Base-by-base conservation (phyloP, 306 rosid genomes). In the Spatholobus suberectus region DNA sequence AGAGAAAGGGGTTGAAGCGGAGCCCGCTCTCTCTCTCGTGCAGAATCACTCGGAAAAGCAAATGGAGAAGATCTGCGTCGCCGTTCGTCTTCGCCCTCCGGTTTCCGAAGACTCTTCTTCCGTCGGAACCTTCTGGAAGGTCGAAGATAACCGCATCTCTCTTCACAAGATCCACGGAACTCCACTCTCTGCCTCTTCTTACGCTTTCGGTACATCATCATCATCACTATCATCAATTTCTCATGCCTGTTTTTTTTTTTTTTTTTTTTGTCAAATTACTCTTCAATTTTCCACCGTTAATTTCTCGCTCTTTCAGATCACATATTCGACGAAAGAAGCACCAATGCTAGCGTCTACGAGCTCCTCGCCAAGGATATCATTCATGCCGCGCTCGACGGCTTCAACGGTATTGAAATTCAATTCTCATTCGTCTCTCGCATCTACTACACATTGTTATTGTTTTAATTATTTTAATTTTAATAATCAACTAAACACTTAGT, bases 51-150 rank as follows among this genome's bases (percentile, higher is more conserved):
- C 2, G 12, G 13, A 46, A 65, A 72, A 63, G n/a, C 12, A 61
- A 69, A 94, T 96, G 99, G 98, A 96, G 92, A 96, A 92, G 88
- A 92, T 96, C 85, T 91, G 99, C 67, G 97, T 94, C 0, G 98
- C 97, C 9, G 97, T 94, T 12, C 85, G 98, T 47, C 85, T 96
- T 74, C 90, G 99, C 24, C 98, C 99, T 70, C 77, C 86, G 0
- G 87, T 82, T 14, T 73, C 94, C 10, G 65, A 87, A 34, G 93
- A 92, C 4, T 62, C 87, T 15, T 29, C 87, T 8, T 27, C 81
- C 89, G 11, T 6, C 4, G 97, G 95, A 83, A 84, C 87, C 27
- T 83, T 87, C 88, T 94, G 98, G 98, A 96, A 89, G 84, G 86
- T 94, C 18, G 97, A 96, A 81, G 92, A 93, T 73, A 94, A 94